Evolutionary conservation across 495 filamentous ascomycete genomes (phyloP).

Genomic region (Rostrohypoxylon terebratum): DNA sequence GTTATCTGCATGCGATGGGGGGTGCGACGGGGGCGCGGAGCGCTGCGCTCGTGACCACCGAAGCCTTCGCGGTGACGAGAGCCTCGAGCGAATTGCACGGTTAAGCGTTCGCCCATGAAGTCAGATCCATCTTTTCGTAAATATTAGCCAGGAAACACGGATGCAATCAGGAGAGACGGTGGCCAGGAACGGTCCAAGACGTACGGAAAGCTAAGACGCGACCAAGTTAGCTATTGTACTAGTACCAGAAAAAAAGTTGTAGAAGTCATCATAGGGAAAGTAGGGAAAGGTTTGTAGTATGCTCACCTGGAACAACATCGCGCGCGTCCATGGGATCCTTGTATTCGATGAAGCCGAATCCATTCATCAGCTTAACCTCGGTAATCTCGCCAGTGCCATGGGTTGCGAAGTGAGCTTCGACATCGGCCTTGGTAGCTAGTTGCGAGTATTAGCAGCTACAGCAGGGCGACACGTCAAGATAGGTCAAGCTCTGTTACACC

Average conservation of each 20-base stretch:
- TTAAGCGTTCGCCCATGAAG: slow-evolving; percentile 96
- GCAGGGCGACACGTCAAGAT: slow-evolving; percentile 39
- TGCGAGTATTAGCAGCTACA: slow-evolving; percentile 40
- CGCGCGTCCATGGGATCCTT: slow-evolving; percentile 97
- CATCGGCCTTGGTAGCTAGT: slow-evolving; percentile 93
- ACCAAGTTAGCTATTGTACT: slow-evolving; percentile 47
- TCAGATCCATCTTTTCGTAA: slow-evolving; percentile 85
- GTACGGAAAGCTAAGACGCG: slow-evolving; percentile 66
- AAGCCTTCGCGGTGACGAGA: slow-evolving; percentile 86
- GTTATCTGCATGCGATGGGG: slow-evolving; percentile 96
- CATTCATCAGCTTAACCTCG: slow-evolving; percentile 99
- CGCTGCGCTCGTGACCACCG: slow-evolving; percentile 75
- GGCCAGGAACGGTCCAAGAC: slow-evolving; percentile 54
- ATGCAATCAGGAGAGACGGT: slow-evolving; percentile 44
- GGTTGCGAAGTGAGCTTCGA: slow-evolving; percentile 93
- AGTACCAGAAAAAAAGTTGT: slow-evolving; percentile 11
- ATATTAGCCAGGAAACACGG: slow-evolving; percentile 56
- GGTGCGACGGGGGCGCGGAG: slow-evolving; percentile 93
- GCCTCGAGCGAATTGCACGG: slow-evolving; percentile 97
- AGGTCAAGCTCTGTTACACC: slow-evolving; percentile 25
- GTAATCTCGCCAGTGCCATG: slow-evolving; percentile 97
- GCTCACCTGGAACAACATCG: slow-evolving; percentile 94
- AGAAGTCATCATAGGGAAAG: slow-evolving; percentile 5
- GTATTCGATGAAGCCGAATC: slow-evolving; percentile 99
- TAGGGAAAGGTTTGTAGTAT: slow-evolving; percentile 18